Base-by-base conservation (phyloP, 148 eudicot species). In the Pharnaceum exiguum region DNA sequence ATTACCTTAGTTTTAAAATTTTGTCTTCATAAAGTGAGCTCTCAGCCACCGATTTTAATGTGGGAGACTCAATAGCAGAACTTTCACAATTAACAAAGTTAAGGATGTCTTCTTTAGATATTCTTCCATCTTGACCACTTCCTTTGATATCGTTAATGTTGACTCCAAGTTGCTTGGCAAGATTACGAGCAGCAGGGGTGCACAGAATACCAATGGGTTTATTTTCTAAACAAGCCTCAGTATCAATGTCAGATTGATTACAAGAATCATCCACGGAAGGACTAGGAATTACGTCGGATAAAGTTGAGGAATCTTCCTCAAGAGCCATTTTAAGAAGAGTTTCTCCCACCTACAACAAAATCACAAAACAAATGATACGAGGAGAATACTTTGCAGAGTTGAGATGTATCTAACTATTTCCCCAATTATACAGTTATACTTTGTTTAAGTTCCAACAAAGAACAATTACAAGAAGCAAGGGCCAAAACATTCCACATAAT, bases 311-410 rank as follows among this genome's bases (percentile, higher is more conserved):
- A 60, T 54, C 51, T 26, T 77, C 96, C 29, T 79, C 81, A 45
- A 77, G 76, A 69, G 55, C 69, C 69, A 94, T 67, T 68, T 56
- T 78, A 67, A 94, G 71, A 30, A 94, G 91, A 51, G 99, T 89
- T 78, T 94, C 96, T 68, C 96, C 99, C 66, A 94, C 99, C 99
- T 94, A 71, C 52, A 73, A 65, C 21, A 17, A n/a, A n/a, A 43
- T 27, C 58, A 60, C 22, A 32, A 51, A 36, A 1, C 22, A 5
- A 52, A 7, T 46, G 59, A 43, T 17, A 51, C 27, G 17, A 46
- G 46, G 42, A 32, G 35, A 16, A 37, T 15, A 31, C 17, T 13
- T 37, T 31, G 42, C 7, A 12, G 43, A 10, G 10, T 2, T 16
- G 19, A 39, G 31, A 40, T 7, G 10, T 7, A n/a, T n/a, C n/a